phyloP scores from a whole-genome alignment of 1,284 basidiomycete species.

The Pulchroboletus neoregius region DNA sequence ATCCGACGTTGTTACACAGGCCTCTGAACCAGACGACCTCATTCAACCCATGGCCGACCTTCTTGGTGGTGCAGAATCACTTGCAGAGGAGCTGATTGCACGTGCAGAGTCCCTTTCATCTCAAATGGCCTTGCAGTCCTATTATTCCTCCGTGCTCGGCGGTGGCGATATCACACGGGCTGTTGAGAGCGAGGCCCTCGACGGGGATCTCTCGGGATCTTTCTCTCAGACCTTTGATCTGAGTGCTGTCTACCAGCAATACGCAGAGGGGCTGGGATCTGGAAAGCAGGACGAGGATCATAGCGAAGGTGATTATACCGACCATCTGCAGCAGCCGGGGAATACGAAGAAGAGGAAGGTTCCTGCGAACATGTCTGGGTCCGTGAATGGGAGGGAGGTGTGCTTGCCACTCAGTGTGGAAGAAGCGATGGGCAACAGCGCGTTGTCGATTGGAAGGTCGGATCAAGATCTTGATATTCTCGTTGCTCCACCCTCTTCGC shows the following conservation, averaged over 20 bases:
- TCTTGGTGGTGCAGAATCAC: constrained; percentile 38
- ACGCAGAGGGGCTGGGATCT: constrained; percentile 25
- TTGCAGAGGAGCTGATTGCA: constrained; percentile 48
- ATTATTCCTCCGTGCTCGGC: constrained; percentile 55
- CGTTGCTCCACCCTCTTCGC: constrained; percentile 17
- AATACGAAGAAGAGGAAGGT: constrained; percentile 85
- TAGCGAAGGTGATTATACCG: constrained; percentile 54
- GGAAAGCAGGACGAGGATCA: constrained; percentile 42
- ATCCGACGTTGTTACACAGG: constrained; percentile 23
- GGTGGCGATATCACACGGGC: constrained; percentile 38
- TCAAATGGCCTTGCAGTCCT: constrained; percentile 54
- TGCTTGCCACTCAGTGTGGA: constrained; percentile 26
- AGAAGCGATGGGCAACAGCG: constrained; percentile 23
- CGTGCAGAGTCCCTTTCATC: constrained; percentile 49
- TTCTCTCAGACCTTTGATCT: constrained; percentile 28
- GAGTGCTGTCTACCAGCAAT: constrained; percentile 26
- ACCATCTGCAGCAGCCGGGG: constrained; percentile 68
- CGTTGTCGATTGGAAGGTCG: constrained; percentile 14
- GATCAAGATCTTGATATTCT: constrained; percentile 25
- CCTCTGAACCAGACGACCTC: constrained; percentile 23
- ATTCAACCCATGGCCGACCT: constrained; percentile 33
- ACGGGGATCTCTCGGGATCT: constrained; percentile 22
- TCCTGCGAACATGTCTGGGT: constrained; percentile 47
- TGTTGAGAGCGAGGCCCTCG: constrained; percentile 12
- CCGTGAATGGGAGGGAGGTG: constrained; percentile 32